Conservation (phyloP, 805 yeast genomes). For the Teunomyces stri region DNA sequence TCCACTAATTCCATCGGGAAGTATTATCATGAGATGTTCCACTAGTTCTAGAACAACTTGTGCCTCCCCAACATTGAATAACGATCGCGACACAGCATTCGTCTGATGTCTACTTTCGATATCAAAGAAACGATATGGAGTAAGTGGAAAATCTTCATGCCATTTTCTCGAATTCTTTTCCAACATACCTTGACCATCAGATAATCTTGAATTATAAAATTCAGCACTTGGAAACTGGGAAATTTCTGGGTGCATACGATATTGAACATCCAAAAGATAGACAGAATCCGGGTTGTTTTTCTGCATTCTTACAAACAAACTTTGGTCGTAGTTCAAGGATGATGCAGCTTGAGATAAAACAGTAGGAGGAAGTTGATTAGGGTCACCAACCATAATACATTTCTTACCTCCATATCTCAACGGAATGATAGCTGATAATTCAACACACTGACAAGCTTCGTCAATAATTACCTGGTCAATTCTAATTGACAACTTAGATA, state of each 20-base stretch:
- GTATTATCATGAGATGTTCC: conserved; percentile 47
- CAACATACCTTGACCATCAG: conserved; percentile 78
- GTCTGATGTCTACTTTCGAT: conserved; percentile 58
- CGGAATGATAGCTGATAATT: conserved; percentile 87
- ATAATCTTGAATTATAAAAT: conserved; percentile 70
- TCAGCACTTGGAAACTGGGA: conserved; percentile 82
- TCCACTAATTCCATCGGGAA: conserved; percentile 60
- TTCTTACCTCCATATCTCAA: conserved; percentile 83
- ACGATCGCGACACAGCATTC: conserved; percentile 64
- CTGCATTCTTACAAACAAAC: conserved; percentile 92
- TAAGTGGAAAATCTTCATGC: conserved; percentile 59
- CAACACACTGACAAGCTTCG: conserved; percentile 98
- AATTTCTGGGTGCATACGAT: conserved; percentile 93
- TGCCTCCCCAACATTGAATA: conserved; percentile 71
- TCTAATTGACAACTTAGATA: conserved; percentile 67
- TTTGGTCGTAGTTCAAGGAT: conserved; percentile 76
- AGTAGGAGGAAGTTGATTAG: conserved; percentile 96
- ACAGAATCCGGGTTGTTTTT: conserved; percentile 57
- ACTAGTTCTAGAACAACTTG: conserved; percentile 65
- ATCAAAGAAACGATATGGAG: conserved; percentile 81
- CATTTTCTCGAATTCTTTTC: conserved; percentile 62
- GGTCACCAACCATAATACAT: conserved; percentile 98
- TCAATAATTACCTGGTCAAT: conserved; percentile 92
- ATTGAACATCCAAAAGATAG: conserved; percentile 81
- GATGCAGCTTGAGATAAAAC: conserved; percentile 90